Percentiles rank a stretch among this genome's conserved stretches.
These are phyloP conservation scores for Aotearoamyces nothofagi DNA, from an alignment of 2,329 filamentous ascomycete genomes.

Conservation along the genomic window DNA sequence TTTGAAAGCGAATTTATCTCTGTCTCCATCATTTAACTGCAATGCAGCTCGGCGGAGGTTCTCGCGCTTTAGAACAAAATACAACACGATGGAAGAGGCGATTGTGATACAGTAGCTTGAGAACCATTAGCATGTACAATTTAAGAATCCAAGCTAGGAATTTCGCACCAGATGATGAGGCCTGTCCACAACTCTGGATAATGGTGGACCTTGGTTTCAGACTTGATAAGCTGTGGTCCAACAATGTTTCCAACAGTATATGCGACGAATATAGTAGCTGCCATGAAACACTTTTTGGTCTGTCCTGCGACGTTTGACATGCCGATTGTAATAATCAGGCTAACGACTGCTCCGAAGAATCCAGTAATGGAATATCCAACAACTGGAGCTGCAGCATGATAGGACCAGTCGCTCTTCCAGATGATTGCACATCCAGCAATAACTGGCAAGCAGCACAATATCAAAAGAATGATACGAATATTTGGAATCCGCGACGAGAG, in stretches of 20 bases:
- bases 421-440: conserved; percentile 63
- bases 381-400: conserved; percentile 50
- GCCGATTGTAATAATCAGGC: conserved; percentile 38
- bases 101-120: conserved; percentile 54
- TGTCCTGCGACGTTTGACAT: conserved; percentile 60
- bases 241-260: conserved; percentile 68
- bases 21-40: conserved; percentile 40
- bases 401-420: conserved; percentile 51
- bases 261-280: conserved; percentile 57
- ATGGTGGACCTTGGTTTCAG: conserved; percentile 46
- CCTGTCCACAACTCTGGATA: conserved; percentile 60
- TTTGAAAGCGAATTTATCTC: conserved; percentile 49
- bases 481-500: conserved; percentile 44
- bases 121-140: background rate
- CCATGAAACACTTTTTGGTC: conserved; percentile 67
- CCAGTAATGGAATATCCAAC: conserved; percentile 59
- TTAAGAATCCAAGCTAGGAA: conserved; percentile 1
- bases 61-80: conserved; percentile 40
- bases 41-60: conserved; percentile 36
- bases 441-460: conserved; percentile 54
- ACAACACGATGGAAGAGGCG: conserved; percentile 35
- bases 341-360: conserved; percentile 58
- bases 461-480: conserved; percentile 47
- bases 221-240: conserved; percentile 55
- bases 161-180: conserved; percentile 44